Conservation (phyloP, 2,329 filamentous ascomycete species). For the Acrocalymma vagum region DNA sequence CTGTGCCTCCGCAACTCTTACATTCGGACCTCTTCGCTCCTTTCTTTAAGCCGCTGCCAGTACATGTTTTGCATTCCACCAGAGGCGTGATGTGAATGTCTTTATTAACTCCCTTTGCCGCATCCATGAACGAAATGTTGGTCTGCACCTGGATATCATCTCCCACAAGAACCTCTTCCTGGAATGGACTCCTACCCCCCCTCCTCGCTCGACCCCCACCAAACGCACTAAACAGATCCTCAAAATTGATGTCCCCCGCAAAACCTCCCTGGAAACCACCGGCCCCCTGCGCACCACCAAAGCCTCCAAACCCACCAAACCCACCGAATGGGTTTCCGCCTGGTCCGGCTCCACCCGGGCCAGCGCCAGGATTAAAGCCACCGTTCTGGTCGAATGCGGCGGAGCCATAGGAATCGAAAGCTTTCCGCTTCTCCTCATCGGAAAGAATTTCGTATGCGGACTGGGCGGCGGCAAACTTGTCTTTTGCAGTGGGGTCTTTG, state of each 20-base stretch:
- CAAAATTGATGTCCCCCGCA: slow-evolving; percentile 88
- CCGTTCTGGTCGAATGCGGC: slow-evolving; percentile 73
- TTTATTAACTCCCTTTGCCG: slow-evolving; percentile 88
- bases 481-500: slow-evolving; percentile 92
- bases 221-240: slow-evolving; percentile 93
- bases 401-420: slow-evolving; percentile 89
- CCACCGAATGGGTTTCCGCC: slow-evolving; percentile 71
- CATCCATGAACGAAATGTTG: slow-evolving; percentile 94
- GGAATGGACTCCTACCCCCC: slow-evolving; percentile 70
- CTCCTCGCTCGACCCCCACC: slow-evolving; percentile 65
- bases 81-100: slow-evolving; percentile 87
- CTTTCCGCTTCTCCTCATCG: slow-evolving; percentile 90
- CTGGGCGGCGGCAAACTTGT: slow-evolving; percentile 93
- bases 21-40: slow-evolving; percentile 79
- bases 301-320: slow-evolving; percentile 52
- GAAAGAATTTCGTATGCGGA: slow-evolving; percentile 92
- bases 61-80: slow-evolving; percentile 81
- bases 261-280: slow-evolving; percentile 77
- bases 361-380: slow-evolving; percentile 81
- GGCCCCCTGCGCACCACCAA: slow-evolving; percentile 58
- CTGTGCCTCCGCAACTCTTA: slow-evolving; percentile 83
- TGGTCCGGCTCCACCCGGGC: slow-evolving; percentile 66
- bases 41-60: slow-evolving; percentile 83
- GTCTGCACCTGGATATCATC: slow-evolving; percentile 96
- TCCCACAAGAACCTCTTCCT: slow-evolving; percentile 85